These are phyloP conservation scores for Gossypium turneri DNA, from an alignment of 345 rosid species.

Conservation along the genomic window DNA sequence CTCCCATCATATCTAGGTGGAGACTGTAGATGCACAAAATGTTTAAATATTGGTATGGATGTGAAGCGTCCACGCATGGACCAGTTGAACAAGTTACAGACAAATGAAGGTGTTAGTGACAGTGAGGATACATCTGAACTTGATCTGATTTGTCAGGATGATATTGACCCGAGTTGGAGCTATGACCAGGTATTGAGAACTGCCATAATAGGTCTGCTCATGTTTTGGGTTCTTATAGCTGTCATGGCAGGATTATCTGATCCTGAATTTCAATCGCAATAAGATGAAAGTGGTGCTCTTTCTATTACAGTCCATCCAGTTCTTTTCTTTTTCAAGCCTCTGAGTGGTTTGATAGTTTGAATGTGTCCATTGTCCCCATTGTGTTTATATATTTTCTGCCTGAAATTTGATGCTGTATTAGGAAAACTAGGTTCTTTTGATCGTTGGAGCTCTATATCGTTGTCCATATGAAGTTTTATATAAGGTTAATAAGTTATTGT, in stretches of 20 bases:
- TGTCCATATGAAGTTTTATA: neutral
- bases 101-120: conserved; percentile 20
- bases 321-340: neutral
- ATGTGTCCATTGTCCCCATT: neutral
- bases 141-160: conserved; percentile 22
- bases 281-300: conserved; percentile 10
- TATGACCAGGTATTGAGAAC: conserved; percentile 59
- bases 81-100: conserved; percentile 21
- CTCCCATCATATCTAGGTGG: conserved; percentile 89
- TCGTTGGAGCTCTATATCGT: neutral
- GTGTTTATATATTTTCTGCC: neutral
- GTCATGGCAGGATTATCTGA: conserved; percentile 52
- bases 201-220: conserved; percentile 56
- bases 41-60: conserved; percentile 32
- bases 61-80: conserved; percentile 18
- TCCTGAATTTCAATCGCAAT: conserved; percentile 40
- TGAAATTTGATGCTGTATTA: neutral
- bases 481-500: neutral
- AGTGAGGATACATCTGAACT: conserved; percentile 29
- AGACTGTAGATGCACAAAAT: conserved; percentile 58
- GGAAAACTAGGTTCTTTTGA: neutral
- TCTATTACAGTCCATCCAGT: neutral
- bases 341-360: neutral
- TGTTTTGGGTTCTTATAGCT: conserved; percentile 56
- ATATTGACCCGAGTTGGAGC: conserved; percentile 26